phyloP scores from a whole-genome alignment of 1,284 basidiomycete genomes.

The Tilletia indica region DNA sequence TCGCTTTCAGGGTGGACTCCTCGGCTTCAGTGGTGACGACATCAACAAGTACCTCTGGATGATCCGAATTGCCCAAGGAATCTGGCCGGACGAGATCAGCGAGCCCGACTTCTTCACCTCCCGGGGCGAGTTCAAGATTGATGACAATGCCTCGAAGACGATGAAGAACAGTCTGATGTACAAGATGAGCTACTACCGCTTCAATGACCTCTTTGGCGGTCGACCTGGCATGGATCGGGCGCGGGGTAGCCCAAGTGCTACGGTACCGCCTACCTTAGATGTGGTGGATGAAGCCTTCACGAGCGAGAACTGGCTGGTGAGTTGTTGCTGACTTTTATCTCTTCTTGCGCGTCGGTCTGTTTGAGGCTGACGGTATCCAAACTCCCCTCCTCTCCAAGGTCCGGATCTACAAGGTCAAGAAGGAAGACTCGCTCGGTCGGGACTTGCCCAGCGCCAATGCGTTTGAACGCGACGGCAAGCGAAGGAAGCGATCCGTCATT shows the following conservation, averaged over 20 bases:
- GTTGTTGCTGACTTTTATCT: constrained; percentile 11
- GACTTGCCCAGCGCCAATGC: constrained; percentile 69
- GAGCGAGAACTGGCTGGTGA: constrained; percentile 44
- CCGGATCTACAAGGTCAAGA: constrained; percentile 93
- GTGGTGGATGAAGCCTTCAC: constrained; percentile 55
- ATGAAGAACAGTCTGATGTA: constrained; percentile 93
- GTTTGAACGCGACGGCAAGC: constrained; percentile 76
- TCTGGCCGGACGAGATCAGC: constrained; percentile 97
- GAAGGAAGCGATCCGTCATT: constrained; percentile 63
- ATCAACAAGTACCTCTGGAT: constrained; percentile 93
- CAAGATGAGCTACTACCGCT: constrained; percentile 56
- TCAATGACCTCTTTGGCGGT: constrained; percentile 58
- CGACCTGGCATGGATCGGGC: constrained; percentile 48
- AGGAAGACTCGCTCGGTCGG: constrained; percentile 85
- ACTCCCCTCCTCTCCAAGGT: constrained; percentile 60
- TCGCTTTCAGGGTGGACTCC: constrained; percentile 65
- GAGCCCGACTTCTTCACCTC: constrained; percentile 91
- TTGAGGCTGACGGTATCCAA: too few relatives aligned
- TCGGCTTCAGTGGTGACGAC: constrained; percentile 97
- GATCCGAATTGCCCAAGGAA: constrained; percentile 85
- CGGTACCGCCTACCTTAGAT: constrained; percentile 40
- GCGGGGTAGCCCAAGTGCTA: constrained; percentile 36
- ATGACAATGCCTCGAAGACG: constrained; percentile 77
- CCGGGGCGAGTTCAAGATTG: constrained; percentile 90
- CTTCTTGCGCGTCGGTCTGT: constrained; percentile 10